Conservation (phyloP, 2,329 filamentous ascomycete genomes). For the Diaporthe sp. region DNA sequence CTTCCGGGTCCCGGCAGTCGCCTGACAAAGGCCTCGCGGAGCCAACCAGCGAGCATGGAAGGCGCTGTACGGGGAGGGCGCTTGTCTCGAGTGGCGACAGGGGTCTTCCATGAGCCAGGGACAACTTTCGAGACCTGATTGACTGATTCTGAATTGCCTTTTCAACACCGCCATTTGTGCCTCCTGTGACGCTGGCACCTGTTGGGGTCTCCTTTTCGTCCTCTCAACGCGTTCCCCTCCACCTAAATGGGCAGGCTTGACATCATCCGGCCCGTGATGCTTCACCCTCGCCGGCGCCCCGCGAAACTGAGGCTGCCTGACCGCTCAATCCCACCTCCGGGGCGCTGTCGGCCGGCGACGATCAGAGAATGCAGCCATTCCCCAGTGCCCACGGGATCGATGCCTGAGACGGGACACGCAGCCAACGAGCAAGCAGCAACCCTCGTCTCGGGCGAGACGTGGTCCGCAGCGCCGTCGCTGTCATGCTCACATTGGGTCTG, state of each 20-base stretch:
- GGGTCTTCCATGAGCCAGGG: conserved; percentile 37
- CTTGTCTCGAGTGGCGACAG: conserved; percentile 22
- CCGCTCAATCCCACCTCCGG: conserved; percentile 27
- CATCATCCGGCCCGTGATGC: conserved; percentile 26
- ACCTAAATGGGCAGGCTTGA: conserved; percentile 1
- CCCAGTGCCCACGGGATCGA: background rate
- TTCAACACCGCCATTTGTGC: conserved; percentile 37
- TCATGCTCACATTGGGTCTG: conserved; percentile 30
- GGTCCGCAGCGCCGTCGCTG: conserved; percentile 9
- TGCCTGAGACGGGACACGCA: conserved; percentile 26
- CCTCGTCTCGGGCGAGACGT: conserved; percentile 23
- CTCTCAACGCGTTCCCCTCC: conserved; percentile 8
- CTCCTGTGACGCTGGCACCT: conserved; percentile 3
- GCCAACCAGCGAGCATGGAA: conserved; percentile 29
- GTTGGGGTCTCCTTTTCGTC: conserved; percentile 18
- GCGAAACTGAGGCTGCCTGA: conserved; percentile 32
- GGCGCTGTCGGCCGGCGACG: background rate
- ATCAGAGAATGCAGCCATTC: background rate
- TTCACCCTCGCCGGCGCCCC: background rate
- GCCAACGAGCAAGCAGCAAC: conserved; percentile 19
- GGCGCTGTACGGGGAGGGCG: conserved; percentile 18
- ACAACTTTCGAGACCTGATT: conserved; percentile 37
- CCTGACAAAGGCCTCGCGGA: conserved; percentile 13
- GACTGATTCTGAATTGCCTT: conserved; percentile 34
- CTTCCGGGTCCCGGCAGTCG: conserved; percentile 39